Evolutionary conservation across 2,329 filamentous ascomycete genomes (phyloP), one percentile per base, ranked within the genome.

Genomic region (Verticillium albo-atrum): DNA sequence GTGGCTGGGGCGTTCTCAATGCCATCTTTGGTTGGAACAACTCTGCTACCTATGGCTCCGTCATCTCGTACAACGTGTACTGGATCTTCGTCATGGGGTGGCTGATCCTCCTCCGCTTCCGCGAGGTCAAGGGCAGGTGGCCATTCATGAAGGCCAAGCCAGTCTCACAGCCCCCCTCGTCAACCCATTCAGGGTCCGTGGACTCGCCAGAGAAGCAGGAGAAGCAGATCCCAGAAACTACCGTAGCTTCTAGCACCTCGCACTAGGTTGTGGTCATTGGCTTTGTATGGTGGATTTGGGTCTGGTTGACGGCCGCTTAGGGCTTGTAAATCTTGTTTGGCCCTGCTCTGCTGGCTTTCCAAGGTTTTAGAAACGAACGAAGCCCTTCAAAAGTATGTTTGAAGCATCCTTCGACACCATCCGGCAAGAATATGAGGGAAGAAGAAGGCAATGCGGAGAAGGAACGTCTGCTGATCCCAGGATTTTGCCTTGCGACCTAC

Each of bases 1-100:
- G 88, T 37, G 90, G 89, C 52, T 96, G 91, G 92, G 91, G 90
- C 58, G 86, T 96, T 65, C 92, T 96, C 80, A 94, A 96, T 67
- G 87, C 90, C 60, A 81, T 96, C 57, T 80, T 96, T 12, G 92
- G 92, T 60, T 97, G 92, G 92, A 84, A 87, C 62, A 96, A 96
- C 77, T 91, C 89, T 14, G 92, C 90, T 5, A 96, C 92, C 2
- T 92, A 94, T 67, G 91, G 92, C 56, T 93, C 90, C 1, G 89
- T 96, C 64, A 86, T 96, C 63, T 87, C 89, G 1, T 96, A 96
- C 77, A 96, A 95, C 71, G 60, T 94, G 17, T 96, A 96, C 77
- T 97, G 92, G 92, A 75, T 95, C 56, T 79, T 78, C 9, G 81
- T 91, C 7, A 61, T 61, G 57, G 23, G 57, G 14, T 61, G 62